Base-by-base conservation (phyloP, 2,329 filamentous ascomycete species). In the Colletotrichum shisoi region DNA sequence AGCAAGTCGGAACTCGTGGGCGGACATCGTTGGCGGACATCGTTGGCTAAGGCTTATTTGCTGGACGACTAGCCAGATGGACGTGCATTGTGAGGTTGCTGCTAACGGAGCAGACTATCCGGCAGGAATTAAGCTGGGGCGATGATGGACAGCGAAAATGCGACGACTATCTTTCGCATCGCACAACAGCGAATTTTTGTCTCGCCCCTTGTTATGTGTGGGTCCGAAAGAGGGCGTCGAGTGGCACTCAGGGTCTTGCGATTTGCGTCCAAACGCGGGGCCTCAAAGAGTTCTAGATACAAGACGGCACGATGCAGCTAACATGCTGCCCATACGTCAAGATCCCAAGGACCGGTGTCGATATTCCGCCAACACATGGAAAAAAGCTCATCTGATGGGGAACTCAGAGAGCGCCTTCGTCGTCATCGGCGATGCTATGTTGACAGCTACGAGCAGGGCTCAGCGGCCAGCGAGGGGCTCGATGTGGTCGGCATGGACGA, bases 111-210 rank as follows among this genome's bases (percentile, higher is more conserved):
- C 27, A 56, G 27, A 46, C 19, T 53, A 40, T 63, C 52, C 63
- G 63, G 53, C 56, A 39, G 45, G 44, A 19, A 39, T 48, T 53
- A 7, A 42, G 64, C 39, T 15, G 19, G 54, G 12, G 34, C 34
- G 11, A 37, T 27, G 34, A 44, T 54, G 24, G 48, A 34, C 37
- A 54, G 21, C 39, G 13, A 12, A 40, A 48, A 39, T 34, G 24
- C 49, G 24, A 53, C 63, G 59, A 63, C 63, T 57, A 48, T 67
- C 63, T 63, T 67, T 46, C 19, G 63, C 52, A 57, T 63, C 13
- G 27, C 58, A 57, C 63, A 46, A 27, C 17, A 53, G 48, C 24
- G 40, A 31, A 51, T 51, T 59, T 34, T 51, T 45, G 15, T 57
- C 17, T 54, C 13, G 42, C 34, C 34, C 31, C 48, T 27, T 46